Evolutionary conservation across 2,329 filamentous ascomycete species (phyloP), one percentile per base, ranked within the genome.

Genomic region (Epichloe typhina): DNA sequence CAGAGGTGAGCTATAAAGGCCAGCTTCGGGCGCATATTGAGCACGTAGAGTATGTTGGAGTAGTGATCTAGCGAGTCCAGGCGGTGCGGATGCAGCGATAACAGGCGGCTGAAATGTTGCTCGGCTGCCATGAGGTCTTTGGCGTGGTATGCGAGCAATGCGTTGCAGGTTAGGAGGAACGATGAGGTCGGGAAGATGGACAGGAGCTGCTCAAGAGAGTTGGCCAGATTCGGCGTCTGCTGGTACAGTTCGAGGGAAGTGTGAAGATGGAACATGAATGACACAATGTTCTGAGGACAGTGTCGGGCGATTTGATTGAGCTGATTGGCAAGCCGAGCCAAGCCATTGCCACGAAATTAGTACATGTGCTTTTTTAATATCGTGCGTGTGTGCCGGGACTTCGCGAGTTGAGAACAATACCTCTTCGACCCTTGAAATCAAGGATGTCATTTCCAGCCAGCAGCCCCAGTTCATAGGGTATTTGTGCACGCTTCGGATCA

Each of bases 401-500:
- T 31, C 0, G 26, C 26, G 26, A 11, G 26, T 31, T 1, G 4
- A 9, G 5, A 26, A 41, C 11, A 54, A 67, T 67, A 93, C 84
- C 67, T 95, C 88, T 66, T 96, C 89, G 8, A 85, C 76, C 36
- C 85, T 82, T 37, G 81, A 80, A 53, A 95, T 79, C 26, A 97
- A 73, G 39, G 83, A 83, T 4, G 86, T 87, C 65, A 98, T 79
- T 69, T 98, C 93, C 52, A 93, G 77, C 93, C 93, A 98, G 54
- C 89, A 90, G 7, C 89, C 88, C 93, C 93, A 98, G 63, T 97
- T 95, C 78, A 90, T 95, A 1, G 89, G 87, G 60, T 89, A 95
- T 40, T 88, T 72, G 64, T 94, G 86, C 9, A 96, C 87, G 62
- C 90, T 95, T 55, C 82, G 79, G 48, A 96, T 74, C n/a, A 98